Evolutionary conservation across 257 asterid genomes (phyloP), one percentile per base, ranked within the genome.

Genomic region (Nicotiana tabacum): DNA sequence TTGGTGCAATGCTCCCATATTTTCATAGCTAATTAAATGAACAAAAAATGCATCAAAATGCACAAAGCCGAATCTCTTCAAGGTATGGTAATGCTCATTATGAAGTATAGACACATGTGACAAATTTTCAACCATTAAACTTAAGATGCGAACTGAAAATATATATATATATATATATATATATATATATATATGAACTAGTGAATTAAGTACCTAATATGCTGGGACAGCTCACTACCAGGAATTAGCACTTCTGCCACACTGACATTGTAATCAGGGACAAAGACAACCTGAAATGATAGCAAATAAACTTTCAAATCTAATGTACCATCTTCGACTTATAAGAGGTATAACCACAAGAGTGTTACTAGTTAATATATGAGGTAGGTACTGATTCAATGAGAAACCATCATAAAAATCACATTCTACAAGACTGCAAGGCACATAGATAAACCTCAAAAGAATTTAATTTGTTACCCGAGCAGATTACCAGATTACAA

Each of bases 231-330:
- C 83, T 94, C 98, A 83, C 94, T 92, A 1, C 96, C 96, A 43
- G 97, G 98, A 78, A 92, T 94, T 60, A 94, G 86, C 84, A 90
- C 65, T 85, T 94, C 98, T 46, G 98, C 98, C 56, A 87, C 97
- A 80, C 91, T 92, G 82, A 94, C 98, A 86, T 91, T 94, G 92
- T 94, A 94, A 88, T 92, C 97, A 9, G 98, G 97, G 83, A 94
- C 92, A 87, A 94, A 92, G 60, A 94, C 68, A 46, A 91, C 94
- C 97, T 94, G 82, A 67, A 53, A 87, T 33, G 29, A 10, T 11
- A 48, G 4, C 8, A n/a, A 15, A 51, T 74, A 48, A 72, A 6
- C 27, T 51, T 27, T 74, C 43, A 74, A 48, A 74, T 74, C 61
- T 72, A 24, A 6, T 12, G 37, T 21, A 72, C 37, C 35, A 10